Evolutionary conservation across 1,284 basidiomycete genomes (phyloP), one percentile per base, ranked within the genome.

Genomic region (Tilletiaria anomala): DNA sequence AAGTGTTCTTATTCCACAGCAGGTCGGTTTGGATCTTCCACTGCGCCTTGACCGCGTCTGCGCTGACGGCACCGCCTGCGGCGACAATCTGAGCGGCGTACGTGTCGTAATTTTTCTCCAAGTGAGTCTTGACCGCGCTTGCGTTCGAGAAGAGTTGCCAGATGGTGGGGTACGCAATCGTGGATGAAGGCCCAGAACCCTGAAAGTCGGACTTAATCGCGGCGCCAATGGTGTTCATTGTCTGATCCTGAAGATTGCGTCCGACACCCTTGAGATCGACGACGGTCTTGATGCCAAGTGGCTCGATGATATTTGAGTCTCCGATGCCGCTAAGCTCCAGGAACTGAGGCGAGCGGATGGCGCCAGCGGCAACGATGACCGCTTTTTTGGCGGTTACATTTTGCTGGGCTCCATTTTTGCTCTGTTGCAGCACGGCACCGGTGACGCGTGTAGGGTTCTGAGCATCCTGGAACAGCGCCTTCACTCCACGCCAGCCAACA

Each of bases 241-340:
- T 66, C 49, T 72, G 70, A 40, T 72, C 70, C 41, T 68, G 67
- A 16, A 70, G 47, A 45, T 71, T 69, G 43, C 59, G 55, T 5
- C 69, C 69, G 17, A 59, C 56, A 12, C 52, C 60, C 1, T 68
- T 63, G 1, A 71, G 54, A 37, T 66, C 53, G 33, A 70, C 51
- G 6, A 44, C 45, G 51, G 50, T 23, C 5, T 41, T 37, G 6
- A 71, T 59, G 12, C 68, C 65, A 3, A 64, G 60, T 14, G 50
- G 31, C 15, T 47, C 15, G 11, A 71, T 61, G 12, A 70, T 54
- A 2, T 42, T 14, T 5, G 48, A 22, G 10, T 65, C 61, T 1
- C 71, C 71, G 19, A 73, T 67, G 17, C 71, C 71, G 2, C 61
- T 66, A 10, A 67, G 65, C 53, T 73, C 70, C 2, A 73, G 64